phyloP scores from a whole-genome alignment of 2,329 filamentous ascomycete genomes.

The Gremmenia infestans region DNA sequence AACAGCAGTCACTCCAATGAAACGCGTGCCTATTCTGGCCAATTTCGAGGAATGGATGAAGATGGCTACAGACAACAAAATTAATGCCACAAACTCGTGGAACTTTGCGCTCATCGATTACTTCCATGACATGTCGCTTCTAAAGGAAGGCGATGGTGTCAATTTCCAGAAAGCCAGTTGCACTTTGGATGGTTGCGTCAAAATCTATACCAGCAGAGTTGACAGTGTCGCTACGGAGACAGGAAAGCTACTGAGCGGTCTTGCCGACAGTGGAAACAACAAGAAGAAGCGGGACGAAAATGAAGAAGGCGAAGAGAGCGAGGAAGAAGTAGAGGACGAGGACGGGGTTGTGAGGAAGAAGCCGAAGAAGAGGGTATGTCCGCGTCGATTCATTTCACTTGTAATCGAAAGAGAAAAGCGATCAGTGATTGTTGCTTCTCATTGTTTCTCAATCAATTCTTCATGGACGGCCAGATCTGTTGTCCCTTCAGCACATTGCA shows the following conservation, averaged over 20 bases:
- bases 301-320: slow-evolving; percentile 61
- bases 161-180: slow-evolving; percentile 99
- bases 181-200: slow-evolving; percentile 95
- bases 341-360: slow-evolving; percentile 51
- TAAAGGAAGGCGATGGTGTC: slow-evolving; percentile 94
- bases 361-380: slow-evolving; percentile 67
- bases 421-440: too few relatives aligned
- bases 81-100: slow-evolving; percentile 97
- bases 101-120: slow-evolving; percentile 99
- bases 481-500: too few relatives aligned
- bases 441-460: too few relatives aligned
- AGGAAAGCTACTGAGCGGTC: slow-evolving; percentile 85
- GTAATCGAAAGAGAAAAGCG: not conserved
- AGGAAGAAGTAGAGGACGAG: slow-evolving; percentile 55
- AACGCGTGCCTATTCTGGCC: slow-evolving; percentile 88
- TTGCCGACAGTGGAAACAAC: slow-evolving; percentile 77
- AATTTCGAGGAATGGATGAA: slow-evolving; percentile 99
- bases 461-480: too few relatives aligned
- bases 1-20: slow-evolving; percentile 85
- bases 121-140: slow-evolving; percentile 96
- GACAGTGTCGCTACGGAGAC: slow-evolving; percentile 98
- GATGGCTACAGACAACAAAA: slow-evolving; percentile 99
- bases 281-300: slow-evolving; percentile 68
- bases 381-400: not conserved
- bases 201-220: slow-evolving; percentile 97